Conservation (phyloP, 1,284 basidiomycete species). For the Hypsizygus ulmarius region DNA sequence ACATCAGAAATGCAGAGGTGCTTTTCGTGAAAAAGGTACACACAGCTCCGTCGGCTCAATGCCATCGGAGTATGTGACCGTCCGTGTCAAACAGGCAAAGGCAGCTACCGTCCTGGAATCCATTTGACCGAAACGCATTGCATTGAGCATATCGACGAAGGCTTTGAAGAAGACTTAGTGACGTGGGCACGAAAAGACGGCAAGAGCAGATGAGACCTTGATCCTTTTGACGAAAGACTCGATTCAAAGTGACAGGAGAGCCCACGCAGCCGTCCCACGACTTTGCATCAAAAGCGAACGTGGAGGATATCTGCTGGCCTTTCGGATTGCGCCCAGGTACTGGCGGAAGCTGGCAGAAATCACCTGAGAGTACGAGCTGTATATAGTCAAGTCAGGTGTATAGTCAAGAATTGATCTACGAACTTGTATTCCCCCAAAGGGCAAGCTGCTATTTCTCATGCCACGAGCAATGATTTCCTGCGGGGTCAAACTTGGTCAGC, state of each 20-base stretch:
- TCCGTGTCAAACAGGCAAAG: conserved; percentile 63
- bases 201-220: conserved; percentile 44
- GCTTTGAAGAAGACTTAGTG: conserved; percentile 40
- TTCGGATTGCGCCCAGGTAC: conserved; percentile 48
- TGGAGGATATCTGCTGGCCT: conserved; percentile 39
- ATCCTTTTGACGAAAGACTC: conserved; percentile 66
- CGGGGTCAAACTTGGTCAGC: neutral
- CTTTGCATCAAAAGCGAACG: conserved; percentile 84
- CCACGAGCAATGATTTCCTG: conserved; percentile 57
- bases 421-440: conserved; percentile 92
- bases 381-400: conserved; percentile 10
- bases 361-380: conserved; percentile 82
- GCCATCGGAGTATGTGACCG: conserved; percentile 63
- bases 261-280: conserved; percentile 66
- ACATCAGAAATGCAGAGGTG: conserved; percentile 1
- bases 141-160: conserved; percentile 88
- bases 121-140: conserved; percentile 85
- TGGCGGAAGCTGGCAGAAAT: conserved; percentile 94
- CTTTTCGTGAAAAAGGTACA: conserved; percentile 21
- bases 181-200: neutral
- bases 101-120: conserved; percentile 51
- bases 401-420: conserved; percentile 14
- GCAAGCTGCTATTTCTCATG: conserved; percentile 53
- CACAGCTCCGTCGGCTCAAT: conserved; percentile 82
- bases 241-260: conserved; percentile 55